Evolutionary conservation across 176 grass and related monocot genomes (phyloP), one percentile per base, ranked within the genome.

Genomic region (Musa acuminata): DNA sequence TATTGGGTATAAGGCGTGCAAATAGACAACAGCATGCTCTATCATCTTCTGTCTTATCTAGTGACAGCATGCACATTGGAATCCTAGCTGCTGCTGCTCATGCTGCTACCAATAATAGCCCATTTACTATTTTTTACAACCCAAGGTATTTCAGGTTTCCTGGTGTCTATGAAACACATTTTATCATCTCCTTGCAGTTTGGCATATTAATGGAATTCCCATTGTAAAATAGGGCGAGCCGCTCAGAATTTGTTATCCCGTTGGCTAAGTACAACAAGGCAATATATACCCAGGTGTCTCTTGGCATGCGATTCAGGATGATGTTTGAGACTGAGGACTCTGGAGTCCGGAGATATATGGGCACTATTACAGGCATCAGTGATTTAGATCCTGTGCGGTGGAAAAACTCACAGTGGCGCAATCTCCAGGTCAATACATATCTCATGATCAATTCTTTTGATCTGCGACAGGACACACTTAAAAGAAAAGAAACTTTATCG

Each of bases 301-400:
- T 91, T 63, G 96, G 96, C 73, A 99, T 99, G 96, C 75, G 96
- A 72, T 99, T 99, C 72, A 89, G 96, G 78, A 99, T 99, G 96
- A 72, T 99, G 63, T 99, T 99, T 62, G 96, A 99, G 73, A 95
- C 91, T 22, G 96, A 99, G 78, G 91, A 99, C 77, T 99, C 91
- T 53, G 91, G 96, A 57, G 86, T 99, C 12, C 87, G 96, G 73
- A 93, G 96, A 51, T 99, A 91, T 76, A 95, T 99, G 96, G 96
- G 96, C 73, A 99, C 91, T 0, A 87, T 99, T 80, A 99, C 96
- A 60, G 91, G 96, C 74, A 94, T 99, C 64, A 92, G 84, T 12
- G 96, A 99, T 83, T 79, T 99, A 78, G 96, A 99, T 83, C 80
- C 83, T 23, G 71, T 84, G 24, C 75, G 84, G 62, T 99, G 96